These are phyloP conservation scores for Testicularia cyperi DNA, from an alignment of 1,284 basidiomycete species.

Conservation along the genomic window DNA sequence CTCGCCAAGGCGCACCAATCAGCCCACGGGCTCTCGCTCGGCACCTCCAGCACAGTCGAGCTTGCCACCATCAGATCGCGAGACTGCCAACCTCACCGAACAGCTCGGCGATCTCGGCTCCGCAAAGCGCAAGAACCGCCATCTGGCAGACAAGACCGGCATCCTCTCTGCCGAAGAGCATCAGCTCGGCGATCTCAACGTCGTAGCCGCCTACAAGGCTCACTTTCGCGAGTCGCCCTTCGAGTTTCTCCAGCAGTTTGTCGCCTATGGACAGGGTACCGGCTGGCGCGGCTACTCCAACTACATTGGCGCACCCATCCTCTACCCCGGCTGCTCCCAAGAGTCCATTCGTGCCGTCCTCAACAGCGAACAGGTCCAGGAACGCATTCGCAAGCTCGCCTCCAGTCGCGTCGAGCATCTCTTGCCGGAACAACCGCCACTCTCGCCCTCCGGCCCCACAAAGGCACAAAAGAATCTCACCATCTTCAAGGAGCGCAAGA, in stretches of 20 bases:
- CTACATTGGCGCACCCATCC: conserved; percentile 53
- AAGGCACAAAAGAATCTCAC: conserved; percentile 34
- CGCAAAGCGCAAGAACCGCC: conserved; percentile 12
- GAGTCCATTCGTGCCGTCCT: conserved; percentile 45
- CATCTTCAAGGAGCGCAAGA: conserved; percentile 41
- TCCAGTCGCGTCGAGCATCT: conserved; percentile 37
- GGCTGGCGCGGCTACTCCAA: conserved; percentile 54
- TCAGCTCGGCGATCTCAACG: conserved; percentile 48
- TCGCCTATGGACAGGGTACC: conserved; percentile 49
- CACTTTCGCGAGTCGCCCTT: conserved; percentile 52
- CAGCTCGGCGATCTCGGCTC: conserved; percentile 33
- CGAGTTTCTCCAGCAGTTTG: conserved; percentile 48
- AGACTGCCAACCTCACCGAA: conserved; percentile 6
- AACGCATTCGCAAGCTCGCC: conserved; percentile 44
- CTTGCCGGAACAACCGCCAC: conserved; percentile 16
- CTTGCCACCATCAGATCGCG: conserved; percentile 5
- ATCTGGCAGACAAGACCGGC: conserved; percentile 13
- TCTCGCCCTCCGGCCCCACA: conserved; percentile 18
- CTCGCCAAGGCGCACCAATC: no score
- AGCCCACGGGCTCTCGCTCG: conserved; percentile 5
- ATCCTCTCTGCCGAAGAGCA: conserved; percentile 31
- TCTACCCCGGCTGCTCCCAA: conserved; percentile 44
- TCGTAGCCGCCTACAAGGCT: conserved; percentile 52
- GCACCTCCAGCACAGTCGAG: conserved; percentile 11
- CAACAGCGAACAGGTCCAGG: conserved; percentile 45